phyloP scores from a whole-genome alignment of 768 basidiomycete species.

The Gymnopilus dilepis region DNA sequence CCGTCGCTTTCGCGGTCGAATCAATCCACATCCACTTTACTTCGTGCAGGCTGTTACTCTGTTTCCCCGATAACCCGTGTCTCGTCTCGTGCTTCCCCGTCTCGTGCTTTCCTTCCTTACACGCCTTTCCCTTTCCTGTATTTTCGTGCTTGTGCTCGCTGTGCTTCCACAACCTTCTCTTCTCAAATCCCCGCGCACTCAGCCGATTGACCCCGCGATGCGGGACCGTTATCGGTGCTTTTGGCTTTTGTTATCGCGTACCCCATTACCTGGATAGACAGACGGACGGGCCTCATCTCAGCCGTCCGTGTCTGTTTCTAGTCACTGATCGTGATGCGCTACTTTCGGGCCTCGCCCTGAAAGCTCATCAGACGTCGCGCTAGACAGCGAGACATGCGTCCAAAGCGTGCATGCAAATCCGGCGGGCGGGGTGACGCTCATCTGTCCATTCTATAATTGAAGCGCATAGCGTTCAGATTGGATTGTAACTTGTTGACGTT shows the following conservation, averaged over 20 bases:
- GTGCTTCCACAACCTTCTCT: background rate
- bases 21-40: too few species aligned
- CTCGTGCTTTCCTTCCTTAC: conserved; percentile 5
- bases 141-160: background rate
- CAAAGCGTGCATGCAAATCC: background rate
- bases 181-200: background rate
- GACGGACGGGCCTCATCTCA: too few species aligned
- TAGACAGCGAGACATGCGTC: too few species aligned
- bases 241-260: background rate
- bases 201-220: background rate
- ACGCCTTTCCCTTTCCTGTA: conserved; percentile 6
- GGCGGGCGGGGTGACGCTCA: background rate
- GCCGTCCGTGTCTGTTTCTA: too few species aligned
- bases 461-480: too few species aligned
- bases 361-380: background rate
- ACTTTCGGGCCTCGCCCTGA: background rate
- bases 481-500: too few species aligned
- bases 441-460: background rate
- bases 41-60: background rate
- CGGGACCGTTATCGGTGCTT: background rate
- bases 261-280: background rate
- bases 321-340: background rate
- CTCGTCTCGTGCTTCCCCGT: background rate
- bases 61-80: background rate
- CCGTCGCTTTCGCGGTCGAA: background rate